Percentiles rank a stretch among this genome's conserved stretches.
Conservation (phyloP, 1,284 basidiomycete species). For the Volvariella volvacea region DNA sequence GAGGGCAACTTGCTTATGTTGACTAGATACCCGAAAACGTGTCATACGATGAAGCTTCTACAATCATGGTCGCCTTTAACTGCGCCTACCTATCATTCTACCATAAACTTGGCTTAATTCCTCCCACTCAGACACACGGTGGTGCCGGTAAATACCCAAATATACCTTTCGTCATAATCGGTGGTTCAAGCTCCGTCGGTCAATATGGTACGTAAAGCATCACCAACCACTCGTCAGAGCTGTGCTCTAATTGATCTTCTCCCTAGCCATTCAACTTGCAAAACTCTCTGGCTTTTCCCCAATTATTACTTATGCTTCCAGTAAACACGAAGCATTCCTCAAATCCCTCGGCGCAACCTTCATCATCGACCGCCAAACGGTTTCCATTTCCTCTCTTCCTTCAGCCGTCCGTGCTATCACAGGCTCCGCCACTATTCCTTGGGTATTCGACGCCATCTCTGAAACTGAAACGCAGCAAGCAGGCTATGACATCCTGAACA, state of each 20-base stretch:
- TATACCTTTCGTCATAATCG: slow-evolving; percentile 27
- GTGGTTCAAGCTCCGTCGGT: slow-evolving; percentile 30
- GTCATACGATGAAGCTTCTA: slow-evolving; percentile 35
- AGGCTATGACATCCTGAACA: slow-evolving; percentile 23
- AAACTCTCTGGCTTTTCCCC: slow-evolving; percentile 40
- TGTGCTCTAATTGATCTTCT: too few species aligned
- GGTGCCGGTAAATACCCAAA: neutral
- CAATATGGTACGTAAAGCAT: slow-evolving; percentile 28
- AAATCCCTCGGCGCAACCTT: slow-evolving; percentile 45
- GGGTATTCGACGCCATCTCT: slow-evolving; percentile 29
- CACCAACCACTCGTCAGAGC: neutral
- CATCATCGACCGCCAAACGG: slow-evolving; percentile 29
- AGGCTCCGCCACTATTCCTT: slow-evolving; percentile 13
- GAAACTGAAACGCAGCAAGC: slow-evolving; percentile 6
- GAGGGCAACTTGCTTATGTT: neutral
- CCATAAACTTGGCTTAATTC: slow-evolving; percentile 17
- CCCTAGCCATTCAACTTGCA: slow-evolving; percentile 34
- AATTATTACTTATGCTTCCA: slow-evolving; percentile 41
- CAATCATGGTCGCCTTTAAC: slow-evolving; percentile 32
- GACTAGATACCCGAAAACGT: slow-evolving; percentile 32
- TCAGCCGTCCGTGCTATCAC: slow-evolving; percentile 18
- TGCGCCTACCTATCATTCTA: slow-evolving; percentile 32
- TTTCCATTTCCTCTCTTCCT: slow-evolving; percentile 9
- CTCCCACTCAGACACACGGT: neutral
- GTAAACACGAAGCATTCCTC: slow-evolving; percentile 31